Base-by-base conservation (phyloP, 495 filamentous ascomycete genomes). In the Copromyces sp. region DNA sequence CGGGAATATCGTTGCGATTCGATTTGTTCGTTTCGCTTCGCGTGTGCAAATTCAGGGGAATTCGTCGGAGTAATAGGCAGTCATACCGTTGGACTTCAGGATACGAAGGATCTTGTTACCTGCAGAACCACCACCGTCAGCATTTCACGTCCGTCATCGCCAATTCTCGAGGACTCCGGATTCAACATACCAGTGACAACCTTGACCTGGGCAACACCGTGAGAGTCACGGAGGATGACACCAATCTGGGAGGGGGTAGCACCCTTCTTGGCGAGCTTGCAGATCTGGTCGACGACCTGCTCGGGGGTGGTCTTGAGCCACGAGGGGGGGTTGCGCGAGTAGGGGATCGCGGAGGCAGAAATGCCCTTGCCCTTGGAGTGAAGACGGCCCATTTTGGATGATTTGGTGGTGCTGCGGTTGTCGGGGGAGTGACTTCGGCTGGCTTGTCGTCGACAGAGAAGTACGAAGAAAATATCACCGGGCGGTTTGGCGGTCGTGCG, bases 331-430 rank as follows among this genome's bases (percentile, higher is more conserved):
- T 89, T 91, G 86, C 96, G 95, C 70, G 93, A 96, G 90, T 98
- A 98, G 74, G 96, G 96, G 85, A 98, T 88, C 78, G 96, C 93
- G 72, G 93, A 96, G 85, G 92, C 85, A 71, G 93, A 91, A 83
- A 98, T 98, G 84, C 96, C 96, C 91, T 99, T 99, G 86, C 96
- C 95, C 80, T 97, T 98, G 88, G 88, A 92, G 92, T 99, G 96
- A 89, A 99, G 90, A 86, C 95, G 91, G 91, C 94, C 95, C 95
- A 97, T 97, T 81, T 81, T 92, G 85, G 79, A 78, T 85, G 78
- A 82, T 78, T 75, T 80, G 80, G 81, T 72, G 76, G 75, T 79
- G 77, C 73, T 75, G 75, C 71, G 74, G 41, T 72, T 70, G 79
- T 76, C 59, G 72, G 71, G 45, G 69, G 37, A 59, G 47, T 59